Evolutionary conservation across 208 protist genomes (phyloP), one percentile per base, ranked within the genome.

Genomic region (Tritrichomonas musculus): DNA sequence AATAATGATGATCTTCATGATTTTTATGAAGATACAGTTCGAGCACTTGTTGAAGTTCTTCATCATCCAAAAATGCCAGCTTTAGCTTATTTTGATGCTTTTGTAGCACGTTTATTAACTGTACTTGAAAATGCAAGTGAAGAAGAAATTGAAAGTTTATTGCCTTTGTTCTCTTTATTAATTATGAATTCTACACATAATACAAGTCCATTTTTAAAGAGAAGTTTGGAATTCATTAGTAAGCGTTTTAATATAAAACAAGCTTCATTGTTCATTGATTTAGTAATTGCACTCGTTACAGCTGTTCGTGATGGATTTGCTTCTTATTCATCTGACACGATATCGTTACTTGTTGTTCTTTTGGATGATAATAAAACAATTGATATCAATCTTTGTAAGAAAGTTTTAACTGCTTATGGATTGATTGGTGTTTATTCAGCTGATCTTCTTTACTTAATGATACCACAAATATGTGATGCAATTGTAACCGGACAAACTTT

Each of bases 391-490:
- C 22, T 88, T 39, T 88, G 47, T 49, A 22, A 57, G 39, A 53
- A 57, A n/a, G 47, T 88, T 36, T 33, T 88, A 27, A 39, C 25
- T 13, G 47, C 47, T 39, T 88, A 57, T 57, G 8, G 9, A 1
- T 57, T 88, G 2, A 60, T 88, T 60, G 47, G 17, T 39, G 14
- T 49, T 39, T 88, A 88, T 60, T 25, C 77, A 11, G 8, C 77
- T 20, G 77, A 88, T 88, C n/a, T 53, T 39, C 9, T 88, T 20
- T 88, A 53, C 47, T 88, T 88, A 50, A 57, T 57, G 4, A 39
- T 88, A 22, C 47, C 77, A 27, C 77, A 88, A 57, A 88, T 88
- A 20, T 88, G 77, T 57, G 77, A 88, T 88, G 41, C 77, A 14
- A 88, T 88, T 39, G 39, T 57, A 27, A 47, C 27, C 30, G 47